Evolutionary conservation across 2,329 filamentous ascomycete genomes (phyloP), one percentile per base, ranked within the genome.

Genomic region (Zopfia rhizophila): DNA sequence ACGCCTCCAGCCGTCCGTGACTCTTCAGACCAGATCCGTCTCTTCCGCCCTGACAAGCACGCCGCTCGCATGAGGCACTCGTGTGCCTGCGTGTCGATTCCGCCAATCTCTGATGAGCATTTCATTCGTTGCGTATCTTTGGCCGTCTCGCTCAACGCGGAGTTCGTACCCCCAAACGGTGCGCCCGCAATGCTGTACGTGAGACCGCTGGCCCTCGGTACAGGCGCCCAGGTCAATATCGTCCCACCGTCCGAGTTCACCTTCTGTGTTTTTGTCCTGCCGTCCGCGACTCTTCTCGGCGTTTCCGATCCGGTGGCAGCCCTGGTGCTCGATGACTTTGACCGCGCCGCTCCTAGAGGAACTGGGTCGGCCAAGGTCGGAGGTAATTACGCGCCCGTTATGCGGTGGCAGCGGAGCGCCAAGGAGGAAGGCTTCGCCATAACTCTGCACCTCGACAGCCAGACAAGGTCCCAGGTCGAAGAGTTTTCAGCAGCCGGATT

Each of bases 401-500:
- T 97, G 63, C 81, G 89, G 44, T 91, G 90, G 81, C 95, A 90
- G 66, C 91, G 96, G 61, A 87, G 82, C 64, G 93, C 94, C 1
- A 79, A 87, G 46, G 76, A 79, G 13, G 83, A 90, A 48, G 93
- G 93, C 23, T 97, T 83, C 66, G 92, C 90, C n/a, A 97, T 97
- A 65, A 97, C 93, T 2, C 79, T 97, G 63, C 93, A 97, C 70
- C 78, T 97, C 42, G 94, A 97, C 75, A 94, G 89, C 70, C 86
- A 86, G 65, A 89, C 84, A 8, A 83, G 92, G 60, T 87, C 84
- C 48, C 91, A 95, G 70, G 84, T 99, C 53, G 93, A 99, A 65
- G 93, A 99, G 79, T 99, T 97, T 69, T 94, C 89, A 57, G 97
- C 94, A 0, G 92, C 88, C 53, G 93, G 91, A 1, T 97, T 99